A percentile compares a stretch with the other conserved stretches of the same genome.
phyloP scores from a whole-genome alignment of 169 alveolate species.

The Plasmodium vivax region DNA sequence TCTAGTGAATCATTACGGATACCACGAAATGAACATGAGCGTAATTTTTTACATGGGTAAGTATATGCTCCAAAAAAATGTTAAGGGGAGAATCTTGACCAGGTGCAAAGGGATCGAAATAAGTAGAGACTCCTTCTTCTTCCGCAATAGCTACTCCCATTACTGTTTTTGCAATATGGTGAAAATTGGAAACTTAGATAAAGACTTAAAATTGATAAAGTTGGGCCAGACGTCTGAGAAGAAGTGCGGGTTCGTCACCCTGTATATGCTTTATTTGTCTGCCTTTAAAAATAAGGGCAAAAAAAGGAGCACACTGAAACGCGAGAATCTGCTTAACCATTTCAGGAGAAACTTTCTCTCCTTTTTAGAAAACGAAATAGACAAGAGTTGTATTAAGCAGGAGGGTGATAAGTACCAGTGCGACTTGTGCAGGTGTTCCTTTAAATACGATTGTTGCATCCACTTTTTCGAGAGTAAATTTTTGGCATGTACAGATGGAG shows the following conservation, averaged over 20 bases:
- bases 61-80: constrained; percentile 18
- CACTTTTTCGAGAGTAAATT: constrained; percentile 5
- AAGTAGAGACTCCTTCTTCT: background rate
- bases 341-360: background rate
- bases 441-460: constrained; percentile 34
- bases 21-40: constrained; percentile 37
- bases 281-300: constrained; percentile 31
- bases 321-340: constrained; percentile 4
- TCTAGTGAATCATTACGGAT: constrained; percentile 63
- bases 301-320: background rate
- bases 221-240: background rate
- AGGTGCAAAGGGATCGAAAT: constrained; percentile 27
- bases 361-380: constrained; percentile 32
- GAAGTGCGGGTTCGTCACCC: constrained; percentile 26
- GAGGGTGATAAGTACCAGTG: constrained; percentile 19
- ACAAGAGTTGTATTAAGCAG: constrained; percentile 17
- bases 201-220: constrained; percentile 40
- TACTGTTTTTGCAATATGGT: constrained; percentile 43
- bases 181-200: constrained; percentile 27
- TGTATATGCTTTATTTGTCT: constrained; percentile 20
- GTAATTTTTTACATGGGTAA: constrained; percentile 67
- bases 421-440: constrained; percentile 31
- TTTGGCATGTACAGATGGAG: background rate
- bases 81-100: constrained; percentile 21
- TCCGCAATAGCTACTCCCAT: constrained; percentile 46